These are phyloP conservation scores for Trichocladium antarcticum DNA, from an alignment of 495 filamentous ascomycete genomes.

Conservation along the genomic window DNA sequence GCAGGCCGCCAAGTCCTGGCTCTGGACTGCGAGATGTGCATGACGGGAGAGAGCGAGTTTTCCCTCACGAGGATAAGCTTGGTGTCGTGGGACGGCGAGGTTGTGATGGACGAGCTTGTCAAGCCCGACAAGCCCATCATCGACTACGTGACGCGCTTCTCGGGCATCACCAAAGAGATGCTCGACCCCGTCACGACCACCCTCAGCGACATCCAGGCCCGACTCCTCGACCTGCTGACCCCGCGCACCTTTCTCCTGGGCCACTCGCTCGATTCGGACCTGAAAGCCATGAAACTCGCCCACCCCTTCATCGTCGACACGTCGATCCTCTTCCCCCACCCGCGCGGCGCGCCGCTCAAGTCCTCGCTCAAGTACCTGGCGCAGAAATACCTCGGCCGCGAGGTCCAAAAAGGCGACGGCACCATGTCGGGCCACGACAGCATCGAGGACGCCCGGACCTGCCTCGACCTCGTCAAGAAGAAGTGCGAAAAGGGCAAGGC, in stretches of 20 bases:
- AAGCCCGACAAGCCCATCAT: conserved; percentile 75
- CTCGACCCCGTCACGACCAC: conserved; percentile 73
- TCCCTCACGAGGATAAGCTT: conserved; percentile 83
- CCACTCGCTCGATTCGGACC: conserved; percentile 84
- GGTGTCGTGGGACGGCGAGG: conserved; percentile 71
- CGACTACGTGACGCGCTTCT: conserved; percentile 82
- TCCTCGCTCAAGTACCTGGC: conserved; percentile 80
- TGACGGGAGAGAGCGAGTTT: conserved; percentile 59
- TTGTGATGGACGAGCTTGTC: conserved; percentile 79
- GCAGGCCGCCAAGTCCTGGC: conserved; percentile 71
- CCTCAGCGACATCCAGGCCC: conserved; percentile 68
- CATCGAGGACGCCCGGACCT: conserved; percentile 81
- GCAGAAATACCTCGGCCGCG: conserved; percentile 65
- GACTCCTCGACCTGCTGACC: conserved; percentile 59
- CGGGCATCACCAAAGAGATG: conserved; percentile 79
- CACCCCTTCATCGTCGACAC: conserved; percentile 94
- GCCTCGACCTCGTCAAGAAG: conserved; percentile 82
- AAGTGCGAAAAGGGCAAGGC: conserved; percentile 84
- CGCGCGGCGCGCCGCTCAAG: conserved; percentile 36
- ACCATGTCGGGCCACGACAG: conserved; percentile 65
- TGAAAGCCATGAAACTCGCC: conserved; percentile 68
- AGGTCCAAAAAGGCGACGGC: conserved; percentile 67
- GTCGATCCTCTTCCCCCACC: conserved; percentile 62
- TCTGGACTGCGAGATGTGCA: conserved; percentile 95
- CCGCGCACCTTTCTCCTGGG: conserved; percentile 74